Conservation (phyloP, 75 land plant genomes). For the Pinus tabuliformis region DNA sequence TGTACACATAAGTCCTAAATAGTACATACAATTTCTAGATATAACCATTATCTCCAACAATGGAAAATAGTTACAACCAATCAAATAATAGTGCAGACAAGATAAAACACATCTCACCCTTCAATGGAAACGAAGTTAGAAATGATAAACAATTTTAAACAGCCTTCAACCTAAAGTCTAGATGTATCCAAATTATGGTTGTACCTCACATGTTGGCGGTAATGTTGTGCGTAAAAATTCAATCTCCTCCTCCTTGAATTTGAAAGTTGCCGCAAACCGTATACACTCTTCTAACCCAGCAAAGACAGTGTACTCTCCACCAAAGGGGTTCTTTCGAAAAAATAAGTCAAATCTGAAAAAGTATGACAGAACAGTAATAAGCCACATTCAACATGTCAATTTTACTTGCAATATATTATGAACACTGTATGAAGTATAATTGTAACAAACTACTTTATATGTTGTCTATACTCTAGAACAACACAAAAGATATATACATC, state of each 20-base stretch:
- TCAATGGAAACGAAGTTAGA: background rate
- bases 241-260: slow-evolving; percentile 73
- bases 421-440: background rate
- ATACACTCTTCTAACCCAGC: slow-evolving; percentile 97
- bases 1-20: too few species aligned
- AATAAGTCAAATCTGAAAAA: slow-evolving; percentile 85
- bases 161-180: too few species aligned
- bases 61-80: too few species aligned
- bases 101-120: background rate
- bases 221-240: slow-evolving; percentile 49
- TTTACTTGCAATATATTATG: background rate
- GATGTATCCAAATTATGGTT: background rate
- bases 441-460: background rate
- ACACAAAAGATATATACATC: background rate
- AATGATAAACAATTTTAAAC: background rate
- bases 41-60: too few species aligned
- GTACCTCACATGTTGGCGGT: slow-evolving; percentile 83
- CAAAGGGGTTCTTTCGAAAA: slow-evolving; percentile 91
- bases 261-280: slow-evolving; percentile 78
- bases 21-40: too few species aligned
- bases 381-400: background rate
- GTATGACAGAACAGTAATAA: background rate
- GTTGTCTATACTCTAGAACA: slow-evolving; percentile 1
- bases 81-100: background rate
- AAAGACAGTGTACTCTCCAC: slow-evolving; percentile 97